phyloP scores from a whole-genome alignment of 164 flowering plant genomes.

The Tetracentron sinense region DNA sequence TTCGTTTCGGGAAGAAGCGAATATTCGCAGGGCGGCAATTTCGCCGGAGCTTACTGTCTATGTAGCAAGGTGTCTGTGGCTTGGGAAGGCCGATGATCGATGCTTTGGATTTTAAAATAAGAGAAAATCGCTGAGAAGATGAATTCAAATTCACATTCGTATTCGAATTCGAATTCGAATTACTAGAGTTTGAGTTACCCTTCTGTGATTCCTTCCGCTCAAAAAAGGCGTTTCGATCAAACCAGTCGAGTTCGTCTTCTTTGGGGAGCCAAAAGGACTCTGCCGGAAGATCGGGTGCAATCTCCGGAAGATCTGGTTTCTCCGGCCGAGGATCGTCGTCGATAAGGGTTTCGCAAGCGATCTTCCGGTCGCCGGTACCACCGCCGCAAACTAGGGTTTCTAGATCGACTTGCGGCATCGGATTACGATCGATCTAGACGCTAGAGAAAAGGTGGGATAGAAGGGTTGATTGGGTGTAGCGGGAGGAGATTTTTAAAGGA shows the following conservation, averaged over 20 bases:
- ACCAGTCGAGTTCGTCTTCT: slow-evolving; percentile 76
- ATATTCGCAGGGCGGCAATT: slow-evolving; percentile 18
- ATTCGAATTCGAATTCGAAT: slow-evolving; percentile 19
- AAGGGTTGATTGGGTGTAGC: no score
- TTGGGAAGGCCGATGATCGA: slow-evolving; percentile 62
- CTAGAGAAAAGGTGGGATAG: background rate
- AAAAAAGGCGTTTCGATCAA: slow-evolving; percentile 54
- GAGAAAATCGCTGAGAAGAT: slow-evolving; percentile 46
- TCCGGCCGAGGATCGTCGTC: slow-evolving; percentile 8
- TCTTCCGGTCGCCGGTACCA: slow-evolving; percentile 37
- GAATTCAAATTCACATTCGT: slow-evolving; percentile 26
- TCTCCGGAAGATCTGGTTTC: background rate
- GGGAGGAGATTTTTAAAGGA: no score
- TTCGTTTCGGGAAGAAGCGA: slow-evolving; percentile 46
- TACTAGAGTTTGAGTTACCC: slow-evolving; percentile 26
- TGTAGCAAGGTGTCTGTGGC: slow-evolving; percentile 39
- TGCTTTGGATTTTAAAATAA: slow-evolving; percentile 41
- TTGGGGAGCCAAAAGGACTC: slow-evolving; percentile 74
- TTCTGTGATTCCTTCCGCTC: slow-evolving; percentile 63
- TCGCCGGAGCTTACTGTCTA: slow-evolving; percentile 27
- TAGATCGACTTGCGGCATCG: slow-evolving; percentile 62
- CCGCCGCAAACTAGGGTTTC: slow-evolving; percentile 51
- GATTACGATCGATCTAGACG: background rate
- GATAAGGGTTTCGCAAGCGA: slow-evolving; percentile 55
- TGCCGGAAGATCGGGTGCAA: slow-evolving; percentile 51